Conservation (phyloP, 148 eudicot species). For the Rhododendron molle region DNA sequence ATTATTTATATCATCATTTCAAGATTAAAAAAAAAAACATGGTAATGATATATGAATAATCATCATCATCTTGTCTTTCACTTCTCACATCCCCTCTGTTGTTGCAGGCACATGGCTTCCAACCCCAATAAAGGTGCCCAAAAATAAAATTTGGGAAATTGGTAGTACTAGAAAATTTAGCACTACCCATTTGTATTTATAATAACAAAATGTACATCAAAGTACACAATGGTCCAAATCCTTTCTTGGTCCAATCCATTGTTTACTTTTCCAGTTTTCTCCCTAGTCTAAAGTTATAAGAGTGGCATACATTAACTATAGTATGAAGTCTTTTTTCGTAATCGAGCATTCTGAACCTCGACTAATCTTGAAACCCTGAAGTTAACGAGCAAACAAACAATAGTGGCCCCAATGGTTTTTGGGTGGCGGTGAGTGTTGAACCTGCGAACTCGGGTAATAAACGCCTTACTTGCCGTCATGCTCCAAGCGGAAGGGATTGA, state of each 20-base stretch:
- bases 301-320: conserved; percentile 10
- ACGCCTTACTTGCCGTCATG: background rate
- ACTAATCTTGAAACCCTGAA: background rate
- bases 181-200: background rate
- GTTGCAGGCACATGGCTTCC: conserved; percentile 69
- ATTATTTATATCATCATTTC: conserved; percentile 28
- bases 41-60: conserved; percentile 73
- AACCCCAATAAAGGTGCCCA: conserved; percentile 17
- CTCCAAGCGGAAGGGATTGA: background rate
- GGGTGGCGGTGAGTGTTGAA: background rate
- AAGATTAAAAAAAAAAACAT: conserved; percentile 14
- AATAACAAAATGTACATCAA: conserved; percentile 10
- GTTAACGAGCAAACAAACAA: background rate
- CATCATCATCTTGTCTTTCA: conserved; percentile 44
- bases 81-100: conserved; percentile 34
- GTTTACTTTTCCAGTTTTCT: conserved; percentile 1
- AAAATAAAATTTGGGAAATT: background rate
- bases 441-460: background rate
- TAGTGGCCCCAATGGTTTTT: background rate
- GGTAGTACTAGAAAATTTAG: background rate
- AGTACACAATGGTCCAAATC: conserved; percentile 18
- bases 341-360: background rate
- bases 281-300: conserved; percentile 18
- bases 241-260: background rate
- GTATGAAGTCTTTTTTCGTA: background rate